Conservation (phyloP, 768 basidiomycete species). For the Tulasnella sp. region DNA sequence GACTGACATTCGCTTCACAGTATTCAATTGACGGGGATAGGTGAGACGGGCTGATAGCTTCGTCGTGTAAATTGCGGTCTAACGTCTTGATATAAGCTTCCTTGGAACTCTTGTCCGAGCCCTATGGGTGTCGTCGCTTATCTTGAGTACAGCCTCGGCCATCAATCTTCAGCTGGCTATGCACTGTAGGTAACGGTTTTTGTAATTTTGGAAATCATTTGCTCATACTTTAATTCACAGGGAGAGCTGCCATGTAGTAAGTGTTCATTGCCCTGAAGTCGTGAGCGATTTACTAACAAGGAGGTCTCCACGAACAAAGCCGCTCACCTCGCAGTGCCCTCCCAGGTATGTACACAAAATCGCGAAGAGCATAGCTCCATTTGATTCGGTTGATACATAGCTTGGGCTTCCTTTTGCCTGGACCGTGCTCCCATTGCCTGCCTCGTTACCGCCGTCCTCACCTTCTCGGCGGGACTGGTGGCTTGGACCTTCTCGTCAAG, state of each 20-base stretch:
- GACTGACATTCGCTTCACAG: background rate
- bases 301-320: background rate
- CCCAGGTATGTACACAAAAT: background rate
- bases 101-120: slow-evolving; percentile 8
- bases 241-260: slow-evolving; percentile 22
- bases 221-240: background rate
- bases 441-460: slow-evolving; percentile 18
- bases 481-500: slow-evolving; percentile 14
- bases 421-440: slow-evolving; percentile 17
- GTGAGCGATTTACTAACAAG: background rate
- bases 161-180: slow-evolving; percentile 20
- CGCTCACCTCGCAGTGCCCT: slow-evolving; percentile 18
- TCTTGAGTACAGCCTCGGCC: slow-evolving; percentile 18
- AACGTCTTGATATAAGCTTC: background rate
- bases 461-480: slow-evolving; percentile 21
- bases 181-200: slow-evolving; percentile 1
- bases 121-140: slow-evolving; percentile 20
- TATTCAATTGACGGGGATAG: background rate
- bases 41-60: background rate
- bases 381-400: background rate
- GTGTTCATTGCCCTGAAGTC: background rate
- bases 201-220: background rate
- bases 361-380: background rate
- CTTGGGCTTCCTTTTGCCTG: slow-evolving; percentile 20
- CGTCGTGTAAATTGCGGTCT: background rate